Conservation (phyloP, 148 eudicot species). For the Vaccinium macrocarpon region DNA sequence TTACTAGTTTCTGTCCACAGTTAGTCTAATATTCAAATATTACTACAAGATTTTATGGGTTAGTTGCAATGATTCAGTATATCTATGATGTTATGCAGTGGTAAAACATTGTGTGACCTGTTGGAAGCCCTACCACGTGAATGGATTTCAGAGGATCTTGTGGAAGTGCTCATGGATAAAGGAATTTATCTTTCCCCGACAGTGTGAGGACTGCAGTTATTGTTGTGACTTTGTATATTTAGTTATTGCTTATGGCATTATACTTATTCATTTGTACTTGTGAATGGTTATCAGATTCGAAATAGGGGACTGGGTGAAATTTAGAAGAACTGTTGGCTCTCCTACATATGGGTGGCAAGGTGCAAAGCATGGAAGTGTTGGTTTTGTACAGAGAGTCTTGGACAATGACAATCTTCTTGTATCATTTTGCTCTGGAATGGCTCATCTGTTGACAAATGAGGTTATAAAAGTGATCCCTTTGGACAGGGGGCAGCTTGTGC, state of each 20-base stretch:
- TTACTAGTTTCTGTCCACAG: not conserved
- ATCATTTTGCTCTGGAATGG: slow-evolving; percentile 82
- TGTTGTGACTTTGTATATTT: slow-evolving; percentile 13
- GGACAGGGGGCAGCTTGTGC: slow-evolving; percentile 92
- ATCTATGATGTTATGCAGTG: slow-evolving; percentile 45
- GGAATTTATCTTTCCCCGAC: slow-evolving; percentile 81
- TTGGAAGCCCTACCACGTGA: slow-evolving; percentile 92
- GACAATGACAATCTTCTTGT: slow-evolving; percentile 75
- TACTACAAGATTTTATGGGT: not conserved
- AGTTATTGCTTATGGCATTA: not conserved
- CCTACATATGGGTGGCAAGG: slow-evolving; percentile 92
- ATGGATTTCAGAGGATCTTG: slow-evolving; percentile 89
- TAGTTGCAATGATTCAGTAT: not conserved
- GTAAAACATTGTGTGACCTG: slow-evolving; percentile 76
- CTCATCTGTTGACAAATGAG: slow-evolving; percentile 65
- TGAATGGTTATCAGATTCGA: slow-evolving; percentile 48
- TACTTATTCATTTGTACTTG: slow-evolving; percentile 1
- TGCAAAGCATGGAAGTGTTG: slow-evolving; percentile 74
- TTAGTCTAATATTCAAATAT: not conserved
- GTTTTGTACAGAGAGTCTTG: slow-evolving; percentile 77
- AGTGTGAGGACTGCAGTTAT: slow-evolving; percentile 43
- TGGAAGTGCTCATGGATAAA: slow-evolving; percentile 66
- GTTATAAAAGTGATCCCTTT: slow-evolving; percentile 83
- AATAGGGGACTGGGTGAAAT: slow-evolving; percentile 90
- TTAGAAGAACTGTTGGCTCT: slow-evolving; percentile 49